phyloP scores from a whole-genome alignment of 2,329 filamentous ascomycete genomes.

The Cordyceps fumosorosea region DNA sequence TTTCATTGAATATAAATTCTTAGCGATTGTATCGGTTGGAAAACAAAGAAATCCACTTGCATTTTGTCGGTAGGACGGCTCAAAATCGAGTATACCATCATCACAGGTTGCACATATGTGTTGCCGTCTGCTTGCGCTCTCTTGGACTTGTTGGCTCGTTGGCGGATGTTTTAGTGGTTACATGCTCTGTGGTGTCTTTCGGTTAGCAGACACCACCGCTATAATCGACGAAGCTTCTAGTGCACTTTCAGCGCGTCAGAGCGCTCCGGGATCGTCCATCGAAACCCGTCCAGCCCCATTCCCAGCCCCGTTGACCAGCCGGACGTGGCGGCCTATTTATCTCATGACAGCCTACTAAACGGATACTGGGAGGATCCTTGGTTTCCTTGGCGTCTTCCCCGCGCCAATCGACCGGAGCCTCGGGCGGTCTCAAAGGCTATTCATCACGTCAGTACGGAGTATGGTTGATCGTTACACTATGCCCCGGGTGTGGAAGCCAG shows the following conservation, averaged over 20 bases:
- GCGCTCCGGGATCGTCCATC: conserved; percentile 1
- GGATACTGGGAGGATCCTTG: neutral
- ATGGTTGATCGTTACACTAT: neutral
- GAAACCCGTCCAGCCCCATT: neutral
- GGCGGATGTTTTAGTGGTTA: neutral
- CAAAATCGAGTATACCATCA: too few species aligned
- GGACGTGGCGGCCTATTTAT: neutral
- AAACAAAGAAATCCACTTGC: too few species aligned
- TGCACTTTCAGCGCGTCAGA: neutral
- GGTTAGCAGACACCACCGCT: neutral
- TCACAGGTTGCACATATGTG: too few species aligned
- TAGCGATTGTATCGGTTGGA: too few species aligned
- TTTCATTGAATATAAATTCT: too few species aligned
- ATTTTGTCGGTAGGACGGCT: too few species aligned
- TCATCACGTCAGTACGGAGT: neutral
- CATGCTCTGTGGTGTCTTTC: neutral
- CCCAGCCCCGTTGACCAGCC: neutral
- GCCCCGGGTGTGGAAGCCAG: neutral
- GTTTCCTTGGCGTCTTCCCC: neutral
- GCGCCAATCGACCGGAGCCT: conserved; percentile 11
- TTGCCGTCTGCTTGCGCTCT: too few species aligned
- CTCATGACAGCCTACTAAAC: too few species aligned
- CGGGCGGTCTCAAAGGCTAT: conserved; percentile 4
- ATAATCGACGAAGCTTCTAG: too few species aligned
- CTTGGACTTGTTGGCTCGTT: too few species aligned